Base-by-base conservation (phyloP, 345 rosid species). In the Populus davidiana region DNA sequence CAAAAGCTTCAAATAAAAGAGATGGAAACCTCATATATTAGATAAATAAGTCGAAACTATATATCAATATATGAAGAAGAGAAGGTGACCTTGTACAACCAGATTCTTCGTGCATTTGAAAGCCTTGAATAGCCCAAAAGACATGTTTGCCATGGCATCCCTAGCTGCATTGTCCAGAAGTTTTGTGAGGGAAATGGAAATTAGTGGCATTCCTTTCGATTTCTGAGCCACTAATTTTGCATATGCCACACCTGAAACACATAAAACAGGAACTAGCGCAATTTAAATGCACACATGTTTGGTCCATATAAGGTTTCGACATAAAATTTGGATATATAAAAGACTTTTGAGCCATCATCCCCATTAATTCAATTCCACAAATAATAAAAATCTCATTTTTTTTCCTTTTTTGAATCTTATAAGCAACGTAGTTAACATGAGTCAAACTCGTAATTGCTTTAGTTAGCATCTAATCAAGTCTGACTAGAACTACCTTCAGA, bases 181-280 rank as follows among this genome's bases (percentile, higher is more conserved):
- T 86, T 85, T 87, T 67, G 85, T 85, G 39, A 95, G 84, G 75
- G 89, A 65, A 79, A 93, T 74, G 59, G 85, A 75, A 66, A 95
- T 82, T 10, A 90, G 81, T 63, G 99, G 98, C 99, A 95, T 89
- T 78, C 99, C 99, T 86, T 90, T 93, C 1, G 94, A 85, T 83
- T 91, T 93, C 79, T 95, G 99, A 72, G 94, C 92, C 49, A 92
- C 92, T 81, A 95, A 78, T 50, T 85, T 86, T 18, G 93, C 96
- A 79, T 12, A 71, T 69, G 80, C 81, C 12, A 84, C 76, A 82
- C 89, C 97, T 90, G 78, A 77, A 83, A 75, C 62, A 73, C 67
- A 47, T 47, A 77, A 11, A 69, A 56, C 6, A 64, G 1, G 14
- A 39, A 59, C 0, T 11, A 2, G 54, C 27, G 14, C 52, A 23